Conservation (phyloP, 768 basidiomycete genomes). For the Panus rudis region DNA sequence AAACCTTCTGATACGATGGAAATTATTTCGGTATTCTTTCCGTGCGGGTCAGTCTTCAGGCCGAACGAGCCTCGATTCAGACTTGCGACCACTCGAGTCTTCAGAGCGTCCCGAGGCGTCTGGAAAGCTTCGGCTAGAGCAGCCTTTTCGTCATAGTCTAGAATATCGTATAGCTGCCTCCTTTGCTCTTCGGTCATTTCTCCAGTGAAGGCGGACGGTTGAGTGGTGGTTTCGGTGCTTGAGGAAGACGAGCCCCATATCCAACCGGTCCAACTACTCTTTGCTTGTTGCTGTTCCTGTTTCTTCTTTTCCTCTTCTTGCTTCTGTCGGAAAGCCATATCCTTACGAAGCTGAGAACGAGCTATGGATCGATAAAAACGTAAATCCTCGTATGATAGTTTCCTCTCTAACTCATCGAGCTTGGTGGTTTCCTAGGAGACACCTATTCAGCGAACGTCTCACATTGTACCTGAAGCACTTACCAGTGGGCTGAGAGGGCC, state of each 20-base stretch:
- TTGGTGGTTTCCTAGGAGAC: slow-evolving; percentile 42
- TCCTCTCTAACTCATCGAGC: slow-evolving; percentile 66
- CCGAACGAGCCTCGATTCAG: slow-evolving; percentile 86
- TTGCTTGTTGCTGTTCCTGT: slow-evolving; percentile 36
- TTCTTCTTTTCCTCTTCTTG: slow-evolving; percentile 62
- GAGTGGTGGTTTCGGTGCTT: slow-evolving; percentile 27
- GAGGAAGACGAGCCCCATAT: slow-evolving; percentile 74
- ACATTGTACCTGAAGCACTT: slow-evolving; percentile 17
- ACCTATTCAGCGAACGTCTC: neutral
- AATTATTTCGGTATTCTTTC: slow-evolving; percentile 59
- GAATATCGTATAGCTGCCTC: slow-evolving; percentile 79
- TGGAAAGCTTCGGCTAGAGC: slow-evolving; percentile 65
- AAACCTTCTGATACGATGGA: slow-evolving; percentile 86
- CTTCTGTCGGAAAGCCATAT: slow-evolving; percentile 60
- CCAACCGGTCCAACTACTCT: slow-evolving; percentile 63
- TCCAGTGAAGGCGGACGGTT: slow-evolving; percentile 53
- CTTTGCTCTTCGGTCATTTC: slow-evolving; percentile 87
- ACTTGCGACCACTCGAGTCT: slow-evolving; percentile 64
- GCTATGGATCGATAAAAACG: slow-evolving; percentile 96
- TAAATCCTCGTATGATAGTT: slow-evolving; percentile 89
- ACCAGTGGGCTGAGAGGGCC: slow-evolving; percentile 50
- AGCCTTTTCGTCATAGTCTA: slow-evolving; percentile 88
- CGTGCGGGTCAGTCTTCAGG: slow-evolving; percentile 69
- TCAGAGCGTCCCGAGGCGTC: slow-evolving; percentile 72
- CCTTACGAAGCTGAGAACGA: slow-evolving; percentile 80